Conservation (phyloP, 768 basidiomycete genomes). For the Epithele typhae region DNA sequence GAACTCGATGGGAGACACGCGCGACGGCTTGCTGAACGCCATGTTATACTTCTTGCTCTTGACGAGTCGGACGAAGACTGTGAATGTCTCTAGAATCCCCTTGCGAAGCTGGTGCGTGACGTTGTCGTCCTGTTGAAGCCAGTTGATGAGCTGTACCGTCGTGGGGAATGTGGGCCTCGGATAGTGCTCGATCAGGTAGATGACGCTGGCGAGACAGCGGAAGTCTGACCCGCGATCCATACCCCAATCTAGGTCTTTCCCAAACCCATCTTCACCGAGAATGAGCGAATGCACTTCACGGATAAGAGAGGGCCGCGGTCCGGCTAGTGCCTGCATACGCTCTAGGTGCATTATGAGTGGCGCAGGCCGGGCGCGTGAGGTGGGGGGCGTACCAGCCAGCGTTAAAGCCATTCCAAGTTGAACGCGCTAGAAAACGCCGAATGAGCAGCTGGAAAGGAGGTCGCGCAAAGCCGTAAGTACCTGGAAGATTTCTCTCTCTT, state of each 20-base stretch:
- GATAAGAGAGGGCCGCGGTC: slow-evolving; percentile 55
- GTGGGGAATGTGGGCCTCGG: slow-evolving; percentile 14
- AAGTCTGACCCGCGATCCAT: slow-evolving; percentile 35
- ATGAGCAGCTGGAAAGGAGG: not conserved
- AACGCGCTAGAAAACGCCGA: slow-evolving; percentile 50
- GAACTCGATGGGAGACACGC: slow-evolving; percentile 65
- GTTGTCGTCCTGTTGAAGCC: slow-evolving; percentile 21
- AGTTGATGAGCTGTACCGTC: slow-evolving; percentile 22
- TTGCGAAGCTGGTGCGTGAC: slow-evolving; percentile 27
- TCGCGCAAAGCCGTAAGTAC: slow-evolving; percentile 32
- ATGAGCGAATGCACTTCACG: slow-evolving; percentile 48
- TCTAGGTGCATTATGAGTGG: too few relatives aligned
- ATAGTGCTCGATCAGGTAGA: slow-evolving; percentile 27
- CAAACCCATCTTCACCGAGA: slow-evolving; percentile 36
- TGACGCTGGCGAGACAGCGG: slow-evolving; percentile 28
- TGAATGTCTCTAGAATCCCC: slow-evolving; percentile 41
- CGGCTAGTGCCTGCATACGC: slow-evolving; percentile 62
- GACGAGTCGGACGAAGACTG: slow-evolving; percentile 43
- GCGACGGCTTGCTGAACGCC: slow-evolving; percentile 34
- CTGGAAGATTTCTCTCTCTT: slow-evolving; percentile 71
- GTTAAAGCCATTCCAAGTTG: slow-evolving; percentile 76
- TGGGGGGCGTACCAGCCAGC: slow-evolving; percentile 56
- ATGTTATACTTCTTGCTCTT: slow-evolving; percentile 30
- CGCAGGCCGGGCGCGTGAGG: too few relatives aligned
- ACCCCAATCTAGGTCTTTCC: slow-evolving; percentile 33